These are phyloP conservation scores for Petunia axillaris DNA, from an alignment of 257 asterid species.

Conservation along the genomic window DNA sequence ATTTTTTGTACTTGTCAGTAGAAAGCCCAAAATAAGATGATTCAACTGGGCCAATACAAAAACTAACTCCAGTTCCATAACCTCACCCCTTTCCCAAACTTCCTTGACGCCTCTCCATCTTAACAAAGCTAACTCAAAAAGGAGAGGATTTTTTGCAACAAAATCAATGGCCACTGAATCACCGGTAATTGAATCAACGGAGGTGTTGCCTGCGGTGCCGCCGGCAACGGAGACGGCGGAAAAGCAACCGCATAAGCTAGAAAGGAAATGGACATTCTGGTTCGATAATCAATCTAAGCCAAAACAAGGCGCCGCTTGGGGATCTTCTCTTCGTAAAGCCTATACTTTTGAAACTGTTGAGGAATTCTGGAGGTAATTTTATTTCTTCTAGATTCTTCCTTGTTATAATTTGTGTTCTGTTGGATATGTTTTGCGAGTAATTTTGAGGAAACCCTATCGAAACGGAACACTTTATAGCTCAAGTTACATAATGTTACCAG, in stretches of 20 bases:
- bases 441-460: background rate
- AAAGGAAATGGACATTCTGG: constrained; percentile 94
- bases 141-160: constrained; percentile 6
- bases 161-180: constrained; percentile 67
- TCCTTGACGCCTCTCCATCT: constrained; percentile 8
- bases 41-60: constrained; percentile 9
- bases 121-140: background rate
- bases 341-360: constrained; percentile 91
- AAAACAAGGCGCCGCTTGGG: constrained; percentile 94
- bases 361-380: constrained; percentile 86
- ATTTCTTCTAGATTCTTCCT: background rate
- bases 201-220: constrained; percentile 38
- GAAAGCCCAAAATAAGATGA: background rate
- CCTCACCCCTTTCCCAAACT: background rate
- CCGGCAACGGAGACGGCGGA: constrained; percentile 34
- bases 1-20: no score
- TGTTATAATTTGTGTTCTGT: no score
- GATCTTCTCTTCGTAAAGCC: constrained; percentile 60
- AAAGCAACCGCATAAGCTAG: constrained; percentile 68
- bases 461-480: background rate
- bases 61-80: background rate
- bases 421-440: no score
- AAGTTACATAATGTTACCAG: background rate
- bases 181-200: constrained; percentile 44
- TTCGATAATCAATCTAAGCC: constrained; percentile 83